A percentile compares a stretch with the other conserved stretches of the same genome.
Evolutionary conservation across 306 rosid genomes (phyloP).

Genomic region (Oxytropis ochrocephala): DNA sequence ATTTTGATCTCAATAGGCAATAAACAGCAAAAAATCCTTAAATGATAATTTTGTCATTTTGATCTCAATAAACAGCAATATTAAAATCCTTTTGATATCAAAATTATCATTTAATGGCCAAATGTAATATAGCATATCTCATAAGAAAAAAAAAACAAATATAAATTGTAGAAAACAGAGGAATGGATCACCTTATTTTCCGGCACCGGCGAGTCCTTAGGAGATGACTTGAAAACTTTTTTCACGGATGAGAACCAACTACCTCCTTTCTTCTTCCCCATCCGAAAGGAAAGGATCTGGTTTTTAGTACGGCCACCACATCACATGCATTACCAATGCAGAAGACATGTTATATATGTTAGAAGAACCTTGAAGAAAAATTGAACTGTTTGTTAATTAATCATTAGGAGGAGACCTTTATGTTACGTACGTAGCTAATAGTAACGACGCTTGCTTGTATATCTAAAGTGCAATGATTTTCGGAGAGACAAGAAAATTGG

Average conservation of each 20-base stretch:
- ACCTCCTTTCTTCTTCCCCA: slow-evolving; percentile 94
- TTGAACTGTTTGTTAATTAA: too few species aligned
- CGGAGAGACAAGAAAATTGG: too few species aligned
- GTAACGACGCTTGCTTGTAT: too few species aligned
- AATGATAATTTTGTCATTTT: not conserved
- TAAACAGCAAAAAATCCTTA: not conserved
- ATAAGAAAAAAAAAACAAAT: too few species aligned
- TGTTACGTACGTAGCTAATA: too few species aligned
- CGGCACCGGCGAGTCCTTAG: slow-evolving; percentile 47
- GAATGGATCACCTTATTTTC: slow-evolving; percentile 51
- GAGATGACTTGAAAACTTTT: slow-evolving; percentile 73
- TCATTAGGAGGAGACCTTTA: too few species aligned
- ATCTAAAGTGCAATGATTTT: too few species aligned
- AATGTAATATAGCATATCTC: not conserved
- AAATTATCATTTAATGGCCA: not conserved
- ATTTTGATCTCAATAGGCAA: not conserved
- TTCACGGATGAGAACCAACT: slow-evolving; percentile 88
- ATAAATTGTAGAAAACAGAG: not conserved
- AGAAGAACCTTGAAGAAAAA: too few species aligned
- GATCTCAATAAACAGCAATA: not conserved
- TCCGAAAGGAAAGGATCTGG: slow-evolving; percentile 26
- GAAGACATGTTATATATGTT: not conserved
- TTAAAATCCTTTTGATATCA: not conserved
- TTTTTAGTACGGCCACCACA: slow-evolving; percentile 17
- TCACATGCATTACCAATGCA: slow-evolving; percentile 15